phyloP scores from a whole-genome alignment of 1,284 basidiomycete genomes.

The Puccinia polysora region DNA sequence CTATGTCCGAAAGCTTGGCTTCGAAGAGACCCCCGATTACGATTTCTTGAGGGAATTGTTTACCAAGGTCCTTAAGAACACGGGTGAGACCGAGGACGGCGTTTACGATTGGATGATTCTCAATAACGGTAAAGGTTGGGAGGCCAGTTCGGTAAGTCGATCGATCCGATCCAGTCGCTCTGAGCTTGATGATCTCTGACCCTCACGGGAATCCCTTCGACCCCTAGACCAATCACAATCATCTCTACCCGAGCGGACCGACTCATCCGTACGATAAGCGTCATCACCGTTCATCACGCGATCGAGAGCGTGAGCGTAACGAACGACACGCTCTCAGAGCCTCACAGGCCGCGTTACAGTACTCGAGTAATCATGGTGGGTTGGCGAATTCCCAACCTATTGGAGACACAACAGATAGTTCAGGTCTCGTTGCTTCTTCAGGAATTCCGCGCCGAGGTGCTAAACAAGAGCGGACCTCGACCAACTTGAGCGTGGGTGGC shows the following conservation, averaged over 20 bases:
- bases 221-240: slow-evolving; percentile 19
- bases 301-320: slow-evolving; percentile 55
- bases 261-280: slow-evolving; percentile 48
- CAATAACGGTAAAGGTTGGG: slow-evolving; percentile 91
- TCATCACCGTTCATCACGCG: slow-evolving; percentile 52
- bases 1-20: slow-evolving; percentile 51
- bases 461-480: slow-evolving; percentile 29
- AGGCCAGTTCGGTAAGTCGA: slow-evolving; percentile 66
- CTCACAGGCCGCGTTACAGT: slow-evolving; percentile 48
- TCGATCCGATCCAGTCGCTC: slow-evolving; percentile 51
- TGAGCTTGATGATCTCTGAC: slow-evolving; percentile 36
- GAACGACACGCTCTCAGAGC: slow-evolving; percentile 55
- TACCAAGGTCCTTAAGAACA: slow-evolving; percentile 81
- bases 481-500: slow-evolving; percentile 20
- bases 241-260: slow-evolving; percentile 16
- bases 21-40: slow-evolving; percentile 90
- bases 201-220: neutral
- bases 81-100: slow-evolving; percentile 78
- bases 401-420: slow-evolving; percentile 3
- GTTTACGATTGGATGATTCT: slow-evolving; percentile 86
- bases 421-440: slow-evolving; percentile 2
- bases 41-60: slow-evolving; percentile 90
- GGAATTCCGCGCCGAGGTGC: slow-evolving; percentile 19
- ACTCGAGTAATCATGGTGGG: slow-evolving; percentile 21
- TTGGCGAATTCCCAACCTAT: neutral